Evolutionary conservation across 192 early-diverging fungal species (phyloP).

Genomic region (Coemansia sp.): DNA sequence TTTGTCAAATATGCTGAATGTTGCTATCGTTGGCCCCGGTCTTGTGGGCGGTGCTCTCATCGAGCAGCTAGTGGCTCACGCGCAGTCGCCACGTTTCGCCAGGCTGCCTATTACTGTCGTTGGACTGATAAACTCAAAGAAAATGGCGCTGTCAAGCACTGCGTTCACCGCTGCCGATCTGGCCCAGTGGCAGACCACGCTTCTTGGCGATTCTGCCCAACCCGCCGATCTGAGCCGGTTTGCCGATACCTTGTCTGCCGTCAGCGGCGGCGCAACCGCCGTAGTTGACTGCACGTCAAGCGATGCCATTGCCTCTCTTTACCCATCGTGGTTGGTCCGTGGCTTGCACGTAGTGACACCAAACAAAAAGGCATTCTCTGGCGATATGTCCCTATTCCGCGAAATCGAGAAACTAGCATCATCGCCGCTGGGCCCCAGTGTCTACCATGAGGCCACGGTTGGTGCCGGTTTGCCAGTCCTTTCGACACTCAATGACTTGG

Average conservation of each 20-base stretch:
- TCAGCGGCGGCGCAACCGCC: constrained; percentile 58
- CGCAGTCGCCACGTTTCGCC: constrained; percentile 44
- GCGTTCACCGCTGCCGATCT: constrained; percentile 51
- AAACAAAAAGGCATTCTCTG: constrained; percentile 97
- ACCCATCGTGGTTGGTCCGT: constrained; percentile 76
- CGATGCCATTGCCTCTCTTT: constrained; percentile 71
- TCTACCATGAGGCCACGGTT: constrained; percentile 94
- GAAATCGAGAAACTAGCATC: constrained; percentile 64
- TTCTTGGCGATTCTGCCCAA: constrained; percentile 42
- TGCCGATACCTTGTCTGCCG: constrained; percentile 55
- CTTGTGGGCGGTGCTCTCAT: constrained; percentile 91
- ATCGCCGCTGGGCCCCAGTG: constrained; percentile 57
- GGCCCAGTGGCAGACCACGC: constrained; percentile 50
- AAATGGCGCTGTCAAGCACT: constrained; percentile 60
- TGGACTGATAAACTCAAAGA: constrained; percentile 75
- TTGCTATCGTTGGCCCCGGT: constrained; percentile 93
- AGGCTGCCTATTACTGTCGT: constrained; percentile 64
- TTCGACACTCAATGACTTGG: constrained; percentile 83
- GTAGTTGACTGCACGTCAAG: constrained; percentile 92
- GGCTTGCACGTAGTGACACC: constrained; percentile 92
- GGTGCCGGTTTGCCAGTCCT: constrained; percentile 96
- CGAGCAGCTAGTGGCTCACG: constrained; percentile 68
- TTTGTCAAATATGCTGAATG: constrained; percentile 55
- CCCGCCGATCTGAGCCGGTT: constrained; percentile 57
- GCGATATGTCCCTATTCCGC: constrained; percentile 66